Evolutionary conservation across 2,329 filamentous ascomycete species (phyloP), one percentile per base, ranked within the genome.

Genomic region (Colletotrichum endophyticum): DNA sequence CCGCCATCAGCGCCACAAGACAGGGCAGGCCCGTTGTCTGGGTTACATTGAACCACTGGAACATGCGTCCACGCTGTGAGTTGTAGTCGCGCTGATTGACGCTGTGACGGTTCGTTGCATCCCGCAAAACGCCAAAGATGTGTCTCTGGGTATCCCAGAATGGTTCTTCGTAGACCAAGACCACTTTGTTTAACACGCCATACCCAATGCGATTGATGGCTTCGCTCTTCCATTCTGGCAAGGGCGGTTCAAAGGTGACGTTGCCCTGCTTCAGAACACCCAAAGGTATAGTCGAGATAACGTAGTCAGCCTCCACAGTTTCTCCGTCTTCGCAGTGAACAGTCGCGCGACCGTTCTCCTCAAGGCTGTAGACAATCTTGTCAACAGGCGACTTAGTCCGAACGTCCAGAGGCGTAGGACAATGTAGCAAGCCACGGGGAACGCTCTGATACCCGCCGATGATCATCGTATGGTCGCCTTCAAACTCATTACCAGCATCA

Each of bases 401-500:
- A 36, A 99, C 91, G 80, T 98, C 92, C 3, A 99, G 89, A 75
- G 92, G 92, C 8, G 90, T 91, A 1, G 97, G 97, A 64, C 93
- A 92, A 66, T 94, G 92, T 85, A 95, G 93, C 9, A 99, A 86
- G 5, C 96, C 97, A 79, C 95, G 93, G n/a, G 96, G 95, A 61
- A 99, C 92, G 81, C 96, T 95, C 80, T 98, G 96, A 82, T 99
- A 99, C 2, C 97, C 97, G 56, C 98, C 97, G 30, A 98, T 91
- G 5, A 99, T 92, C 90, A 98, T 96, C 2, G 95, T 95, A 83
- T 99, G 98, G 77, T 95, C 93, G 8, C 97, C 97, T 84, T 98
- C 96, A 87, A 98, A 99, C 83, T 99, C 97, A 80, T 99, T 98
- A 1, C 97, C 97, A 66, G 96, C 96, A 82, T 99, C 98, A 81